Conservation (phyloP, 768 basidiomycete species). For the Pisolithus marmoratus region DNA sequence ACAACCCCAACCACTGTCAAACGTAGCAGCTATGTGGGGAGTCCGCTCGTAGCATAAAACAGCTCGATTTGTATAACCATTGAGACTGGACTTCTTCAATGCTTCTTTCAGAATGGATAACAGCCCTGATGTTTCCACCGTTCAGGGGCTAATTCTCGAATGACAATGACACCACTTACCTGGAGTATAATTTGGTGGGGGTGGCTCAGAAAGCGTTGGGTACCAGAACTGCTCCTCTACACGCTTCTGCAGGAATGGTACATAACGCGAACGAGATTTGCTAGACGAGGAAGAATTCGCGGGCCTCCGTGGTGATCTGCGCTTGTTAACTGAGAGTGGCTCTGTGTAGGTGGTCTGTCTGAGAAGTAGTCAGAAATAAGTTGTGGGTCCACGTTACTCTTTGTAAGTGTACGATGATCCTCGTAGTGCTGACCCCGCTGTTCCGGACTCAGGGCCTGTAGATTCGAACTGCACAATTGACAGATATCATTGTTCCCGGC, state of each 20-base stretch:
- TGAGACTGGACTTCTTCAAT: slow-evolving; percentile 45
- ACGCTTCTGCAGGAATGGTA: slow-evolving; percentile 7
- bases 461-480: slow-evolving; percentile 43
- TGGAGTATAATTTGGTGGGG: slow-evolving; percentile 57
- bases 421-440: slow-evolving; percentile 55
- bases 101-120: slow-evolving; percentile 57
- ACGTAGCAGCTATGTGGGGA: slow-evolving; percentile 53
- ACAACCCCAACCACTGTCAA: slow-evolving; percentile 71
- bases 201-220: slow-evolving; percentile 35
- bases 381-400: slow-evolving; percentile 7
- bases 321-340: neutral
- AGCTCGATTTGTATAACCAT: slow-evolving; percentile 47
- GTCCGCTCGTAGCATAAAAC: slow-evolving; percentile 58
- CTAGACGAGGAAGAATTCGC: neutral
- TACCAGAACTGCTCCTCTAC: slow-evolving; percentile 64
- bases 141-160: slow-evolving; percentile 11
- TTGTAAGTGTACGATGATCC: slow-evolving; percentile 32
- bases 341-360: slow-evolving; percentile 9
- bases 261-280: neutral
- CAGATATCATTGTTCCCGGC: slow-evolving; percentile 32
- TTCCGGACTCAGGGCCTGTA: slow-evolving; percentile 31
- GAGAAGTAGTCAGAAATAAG: neutral
- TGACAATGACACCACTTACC: slow-evolving; percentile 31
- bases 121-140: slow-evolving; percentile 39
- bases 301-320: slow-evolving; percentile 13